A percentile compares a stretch with the other conserved stretches of the same genome.
Evolutionary conservation across 2,329 filamentous ascomycete species (phyloP).

Genomic region (Ascochyta pisi): DNA sequence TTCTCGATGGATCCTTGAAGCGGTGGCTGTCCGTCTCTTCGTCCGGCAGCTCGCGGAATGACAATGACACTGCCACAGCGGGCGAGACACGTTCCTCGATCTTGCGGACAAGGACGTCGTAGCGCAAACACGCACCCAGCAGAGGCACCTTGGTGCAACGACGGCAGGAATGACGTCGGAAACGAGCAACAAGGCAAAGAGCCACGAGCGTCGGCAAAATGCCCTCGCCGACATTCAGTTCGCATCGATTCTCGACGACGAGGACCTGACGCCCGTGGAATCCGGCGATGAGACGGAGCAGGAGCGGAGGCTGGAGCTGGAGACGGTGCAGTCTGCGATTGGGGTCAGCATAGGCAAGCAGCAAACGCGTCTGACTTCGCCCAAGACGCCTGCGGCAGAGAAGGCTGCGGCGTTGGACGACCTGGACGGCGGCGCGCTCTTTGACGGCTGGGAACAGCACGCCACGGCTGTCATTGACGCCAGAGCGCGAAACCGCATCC

Average conservation of each 20-base stretch:
- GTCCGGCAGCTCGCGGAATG: conserved; percentile 33
- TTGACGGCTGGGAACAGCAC: conserved; percentile 50
- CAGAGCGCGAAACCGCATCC: not conserved
- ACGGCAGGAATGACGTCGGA: conserved; percentile 30
- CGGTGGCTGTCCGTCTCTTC: conserved; percentile 16
- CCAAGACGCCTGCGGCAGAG: conserved; percentile 64
- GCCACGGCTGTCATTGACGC: conserved; percentile 13
- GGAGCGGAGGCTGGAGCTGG: conserved; percentile 39
- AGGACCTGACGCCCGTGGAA: conserved; percentile 48
- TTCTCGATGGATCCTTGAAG: conserved; percentile 10
- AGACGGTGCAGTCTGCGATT: conserved; percentile 57
- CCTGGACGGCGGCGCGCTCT: conserved; percentile 54
- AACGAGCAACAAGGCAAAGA: not conserved
- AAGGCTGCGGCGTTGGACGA: conserved; percentile 64
- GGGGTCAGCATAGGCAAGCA: conserved; percentile 65
- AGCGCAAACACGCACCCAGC: conserved; percentile 14
- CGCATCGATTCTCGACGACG: conserved; percentile 48
- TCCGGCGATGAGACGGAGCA: conserved; percentile 53
- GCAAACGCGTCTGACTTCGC: conserved; percentile 64
- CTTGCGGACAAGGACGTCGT: conserved; percentile 14
- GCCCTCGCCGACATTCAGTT: conserved; percentile 53
- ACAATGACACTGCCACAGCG: conserved; percentile 39
- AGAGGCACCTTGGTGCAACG: conserved; percentile 12
- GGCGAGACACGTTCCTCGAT: conserved; percentile 24
- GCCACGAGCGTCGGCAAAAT: conserved; percentile 34